Evolutionary conservation across 2,329 filamentous ascomycete genomes (phyloP).

Genomic region (Botrytis squamosa): DNA sequence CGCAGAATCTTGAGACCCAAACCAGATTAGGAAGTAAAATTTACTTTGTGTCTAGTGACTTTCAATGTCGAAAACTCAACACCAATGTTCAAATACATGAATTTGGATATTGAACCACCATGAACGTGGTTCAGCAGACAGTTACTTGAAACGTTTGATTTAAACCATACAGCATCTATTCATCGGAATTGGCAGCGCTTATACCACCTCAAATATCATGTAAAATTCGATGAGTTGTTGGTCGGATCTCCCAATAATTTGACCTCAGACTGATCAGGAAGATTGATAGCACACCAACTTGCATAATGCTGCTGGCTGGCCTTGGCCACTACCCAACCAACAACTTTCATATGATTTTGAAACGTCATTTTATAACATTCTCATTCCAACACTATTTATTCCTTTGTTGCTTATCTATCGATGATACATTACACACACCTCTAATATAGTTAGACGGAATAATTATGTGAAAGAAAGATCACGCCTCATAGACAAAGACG

Average conservation of each 20-base stretch:
- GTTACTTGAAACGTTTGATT: background rate
- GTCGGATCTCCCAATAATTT: background rate
- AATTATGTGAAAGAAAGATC: slow-evolving; percentile 1
- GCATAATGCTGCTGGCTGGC: background rate
- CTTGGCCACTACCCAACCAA: background rate
- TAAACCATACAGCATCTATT: background rate
- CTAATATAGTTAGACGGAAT: background rate
- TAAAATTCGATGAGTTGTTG: background rate
- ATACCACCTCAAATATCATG: background rate
- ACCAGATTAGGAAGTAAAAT: background rate
- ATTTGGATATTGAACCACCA: background rate
- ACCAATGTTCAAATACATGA: background rate
- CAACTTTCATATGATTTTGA: background rate
- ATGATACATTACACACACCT: background rate
- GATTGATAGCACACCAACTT: background rate
- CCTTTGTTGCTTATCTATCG: background rate
- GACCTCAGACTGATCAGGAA: background rate
- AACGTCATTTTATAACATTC: background rate
- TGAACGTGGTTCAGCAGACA: background rate
- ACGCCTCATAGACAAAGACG: slow-evolving; percentile 6
- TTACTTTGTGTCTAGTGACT: no score
- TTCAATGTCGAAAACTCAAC: background rate
- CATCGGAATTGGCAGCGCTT: background rate
- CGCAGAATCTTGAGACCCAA: background rate
- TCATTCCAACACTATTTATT: background rate